These are phyloP conservation scores for Nadsonia commutata DNA, from an alignment of 1,139 yeast genomes.

Conservation along the genomic window DNA sequence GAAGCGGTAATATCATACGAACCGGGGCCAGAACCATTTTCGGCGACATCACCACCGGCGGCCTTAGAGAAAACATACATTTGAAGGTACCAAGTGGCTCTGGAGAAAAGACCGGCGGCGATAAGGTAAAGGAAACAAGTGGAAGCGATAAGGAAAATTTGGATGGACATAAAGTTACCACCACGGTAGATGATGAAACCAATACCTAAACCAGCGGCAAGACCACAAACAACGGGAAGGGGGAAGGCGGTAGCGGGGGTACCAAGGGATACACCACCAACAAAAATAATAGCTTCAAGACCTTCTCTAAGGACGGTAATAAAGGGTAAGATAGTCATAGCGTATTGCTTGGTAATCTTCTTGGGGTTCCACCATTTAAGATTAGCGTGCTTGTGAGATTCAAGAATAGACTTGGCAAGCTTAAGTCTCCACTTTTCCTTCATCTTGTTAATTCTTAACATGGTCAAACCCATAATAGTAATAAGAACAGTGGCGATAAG, in stretches of 20 bases:
- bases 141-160: slow-evolving; percentile 64
- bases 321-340: slow-evolving; percentile 64
- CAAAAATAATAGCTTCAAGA: slow-evolving; percentile 74
- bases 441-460: slow-evolving; percentile 81
- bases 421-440: slow-evolving; percentile 87
- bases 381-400: slow-evolving; percentile 20
- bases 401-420: slow-evolving; percentile 58
- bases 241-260: slow-evolving; percentile 72
- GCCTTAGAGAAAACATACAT: slow-evolving; percentile 49
- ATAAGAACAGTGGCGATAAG: slow-evolving; percentile 72
- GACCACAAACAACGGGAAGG: slow-evolving; percentile 61
- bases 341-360: slow-evolving; percentile 41
- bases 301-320: slow-evolving; percentile 79
- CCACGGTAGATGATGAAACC: slow-evolving; percentile 63
- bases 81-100: slow-evolving; percentile 85
- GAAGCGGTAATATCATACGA: slow-evolving; percentile 67
- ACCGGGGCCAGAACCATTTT: slow-evolving; percentile 87
- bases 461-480: slow-evolving; percentile 81
- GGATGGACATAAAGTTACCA: slow-evolving; percentile 65
- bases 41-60: slow-evolving; percentile 79
- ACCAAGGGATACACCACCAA: slow-evolving; percentile 74
- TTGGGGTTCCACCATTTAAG: slow-evolving; percentile 19
- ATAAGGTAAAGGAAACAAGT: slow-evolving; percentile 78
- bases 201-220: slow-evolving; percentile 46
- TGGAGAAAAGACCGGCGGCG: slow-evolving; percentile 79